Base-by-base conservation (phyloP, 768 basidiomycete species). In the Auriscalpium orientale region DNA sequence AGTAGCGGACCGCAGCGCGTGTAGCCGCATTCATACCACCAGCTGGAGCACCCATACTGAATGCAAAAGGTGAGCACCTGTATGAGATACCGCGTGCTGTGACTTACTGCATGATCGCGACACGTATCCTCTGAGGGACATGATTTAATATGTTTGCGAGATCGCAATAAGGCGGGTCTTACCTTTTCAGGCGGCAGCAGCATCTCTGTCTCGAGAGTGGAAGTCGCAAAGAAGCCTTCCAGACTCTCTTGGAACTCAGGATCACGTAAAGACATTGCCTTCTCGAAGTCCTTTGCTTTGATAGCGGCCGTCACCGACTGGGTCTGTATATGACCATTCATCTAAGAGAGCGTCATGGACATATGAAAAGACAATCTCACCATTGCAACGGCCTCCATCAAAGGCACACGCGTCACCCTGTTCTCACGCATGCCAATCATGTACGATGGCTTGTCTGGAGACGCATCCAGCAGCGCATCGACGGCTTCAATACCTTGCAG, bases 1-100 rank as follows among this genome's bases (percentile, higher is more conserved):
- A 98, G 74, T 93, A 98, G 11, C 97, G 87, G 20, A 90, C 93
- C 7, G 91, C 93, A 28, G 94, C 87, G 44, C 95, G 89, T 1
- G 93, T 97, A 0, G 95, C 97, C 2, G 97, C 95, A 67, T 98
- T 98, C 92, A 98, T 98, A 9, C 97, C 97, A 47, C 95, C 95
- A 2, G 97, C 97, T 5, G 97, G 95, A 1, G 97, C 97, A 51
- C 97, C 95, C 66, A 94, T 85, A 66, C 94, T 95, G 62, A 38
- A 46, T 33, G 53, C 55, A 56, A 37, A 3, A 28, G 28, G 28
- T 28, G 28, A 28, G 28, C 28, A 28, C 28, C 28, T 2, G 28
- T 28, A 28, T 28, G 4, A 4, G 7, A 4, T 28, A 28, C 28
- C 28, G 28, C 28, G 28, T 28, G 28, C 28, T 7, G 28, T 7